A percentile compares a stretch with the other conserved stretches of the same genome.
phyloP scores from a whole-genome alignment of 805 yeast species.

The Metschnikowia similis region DNA sequence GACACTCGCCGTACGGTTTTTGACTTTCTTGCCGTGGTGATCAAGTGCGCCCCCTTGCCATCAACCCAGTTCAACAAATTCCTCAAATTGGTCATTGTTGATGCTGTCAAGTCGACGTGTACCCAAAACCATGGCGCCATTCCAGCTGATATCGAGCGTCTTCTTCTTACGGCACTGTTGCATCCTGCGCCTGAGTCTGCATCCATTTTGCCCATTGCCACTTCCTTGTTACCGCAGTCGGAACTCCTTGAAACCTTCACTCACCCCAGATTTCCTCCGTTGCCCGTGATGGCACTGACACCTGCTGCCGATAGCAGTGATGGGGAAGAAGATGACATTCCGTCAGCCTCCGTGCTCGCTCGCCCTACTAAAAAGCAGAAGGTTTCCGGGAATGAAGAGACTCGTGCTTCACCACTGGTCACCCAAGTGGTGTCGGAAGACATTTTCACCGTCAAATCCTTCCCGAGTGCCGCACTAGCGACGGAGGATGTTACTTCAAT shows the following conservation, averaged over 20 bases:
- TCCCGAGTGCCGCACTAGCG: neutral
- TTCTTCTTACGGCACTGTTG: constrained; percentile 53
- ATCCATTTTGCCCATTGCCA: constrained; percentile 69
- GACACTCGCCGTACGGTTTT: constrained; percentile 33
- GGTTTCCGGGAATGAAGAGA: neutral
- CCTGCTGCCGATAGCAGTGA: constrained; percentile 5
- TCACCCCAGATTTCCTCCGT: constrained; percentile 72
- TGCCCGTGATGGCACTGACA: constrained; percentile 10
- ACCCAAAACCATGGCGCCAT: constrained; percentile 20
- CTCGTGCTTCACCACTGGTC: neutral
- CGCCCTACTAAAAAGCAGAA: neutral
- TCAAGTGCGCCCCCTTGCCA: constrained; percentile 50
- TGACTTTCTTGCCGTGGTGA: constrained; percentile 45
- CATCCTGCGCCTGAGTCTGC: constrained; percentile 64
- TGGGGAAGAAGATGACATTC: constrained; percentile 5
- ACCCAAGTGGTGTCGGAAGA: neutral
- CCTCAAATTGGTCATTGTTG: constrained; percentile 34
- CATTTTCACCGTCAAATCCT: constrained; percentile 6
- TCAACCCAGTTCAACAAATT: constrained; percentile 61
- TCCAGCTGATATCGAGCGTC: constrained; percentile 29
- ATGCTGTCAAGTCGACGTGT: constrained; percentile 29
- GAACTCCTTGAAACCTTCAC: constrained; percentile 54
- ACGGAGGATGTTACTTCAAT: constrained; percentile 4
- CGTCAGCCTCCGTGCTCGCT: neutral
- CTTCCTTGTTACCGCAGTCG: constrained; percentile 47